These are phyloP conservation scores for Colletotrichum theobromicola DNA, from an alignment of 2,329 filamentous ascomycete species.

Conservation along the genomic window DNA sequence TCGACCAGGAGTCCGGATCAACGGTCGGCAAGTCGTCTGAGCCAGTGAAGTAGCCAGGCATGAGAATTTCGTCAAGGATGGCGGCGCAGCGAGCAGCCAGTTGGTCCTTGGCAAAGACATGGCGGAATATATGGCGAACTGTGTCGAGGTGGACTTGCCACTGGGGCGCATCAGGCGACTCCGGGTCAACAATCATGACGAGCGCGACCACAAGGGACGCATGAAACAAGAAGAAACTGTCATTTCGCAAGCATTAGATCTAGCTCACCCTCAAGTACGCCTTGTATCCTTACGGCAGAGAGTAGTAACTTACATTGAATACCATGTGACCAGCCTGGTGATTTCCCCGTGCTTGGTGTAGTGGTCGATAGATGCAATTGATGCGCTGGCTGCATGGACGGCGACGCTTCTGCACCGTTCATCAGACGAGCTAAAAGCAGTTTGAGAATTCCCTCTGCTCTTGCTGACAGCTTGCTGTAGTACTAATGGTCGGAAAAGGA, in stretches of 20 bases:
- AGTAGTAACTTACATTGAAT: constrained; percentile 29
- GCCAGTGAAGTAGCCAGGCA: constrained; percentile 1
- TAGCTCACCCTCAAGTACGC: neutral
- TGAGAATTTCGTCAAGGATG: constrained; percentile 30
- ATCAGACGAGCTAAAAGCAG: constrained; percentile 22
- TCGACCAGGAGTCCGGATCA: constrained; percentile 25
- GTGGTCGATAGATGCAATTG: constrained; percentile 29
- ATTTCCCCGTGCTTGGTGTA: constrained; percentile 24
- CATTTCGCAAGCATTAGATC: neutral
- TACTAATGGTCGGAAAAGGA: constrained; percentile 33
- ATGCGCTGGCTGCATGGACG: constrained; percentile 30
- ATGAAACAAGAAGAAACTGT: constrained; percentile 35
- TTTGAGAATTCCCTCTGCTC: constrained; percentile 2
- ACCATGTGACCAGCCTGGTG: constrained; percentile 34
- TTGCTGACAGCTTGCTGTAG: constrained; percentile 28
- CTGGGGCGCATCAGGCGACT: constrained; percentile 26
- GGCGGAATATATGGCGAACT: constrained; percentile 28
- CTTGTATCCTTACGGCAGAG: neutral
- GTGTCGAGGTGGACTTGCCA: constrained; percentile 33
- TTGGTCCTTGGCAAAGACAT: constrained; percentile 26
- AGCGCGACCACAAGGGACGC: constrained; percentile 33
- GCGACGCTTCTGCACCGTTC: constrained; percentile 27
- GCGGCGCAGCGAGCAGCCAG: constrained; percentile 31
- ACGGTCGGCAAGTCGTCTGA: constrained; percentile 12
- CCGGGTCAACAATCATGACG: constrained; percentile 30